Base-by-base conservation (phyloP, 345 rosid genomes). In the Hevea brasiliensis region DNA sequence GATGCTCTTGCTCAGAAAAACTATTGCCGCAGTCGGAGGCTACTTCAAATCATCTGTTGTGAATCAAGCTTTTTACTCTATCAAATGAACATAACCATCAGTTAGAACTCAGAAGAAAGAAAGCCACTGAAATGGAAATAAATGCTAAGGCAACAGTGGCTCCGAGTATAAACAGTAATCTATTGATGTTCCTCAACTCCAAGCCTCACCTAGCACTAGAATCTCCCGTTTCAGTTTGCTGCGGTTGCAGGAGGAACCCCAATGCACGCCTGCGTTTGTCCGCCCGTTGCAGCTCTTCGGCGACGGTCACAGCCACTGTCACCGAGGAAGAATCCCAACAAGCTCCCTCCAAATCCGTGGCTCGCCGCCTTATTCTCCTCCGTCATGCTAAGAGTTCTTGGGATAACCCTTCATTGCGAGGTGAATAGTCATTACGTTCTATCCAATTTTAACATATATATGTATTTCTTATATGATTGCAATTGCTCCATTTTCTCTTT, bases 361-460 rank as follows among this genome's bases (percentile, higher is more conserved):
- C 83, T 77, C 97, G 98, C 57, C 97, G 97, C 45, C 97, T 94
- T 73, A 87, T 94, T 76, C 88, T 92, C 61, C 97, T 90, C 64
- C 97, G 98, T 67, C 98, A 94, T 57, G 98, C 98, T 55, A 69
- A 94, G 83, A 94, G 97, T 74, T 94, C 97, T 64, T 89, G 93
- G 97, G 84, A 84, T 17, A 69, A 86, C 77, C 79, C 87, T 67
- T 81, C 95, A 29, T 77, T 90, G 23, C 88, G 88, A 84, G 98
- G 97, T 90, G 4, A 26, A 32, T 32, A 32, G 37, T 4, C 37
- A 32, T 53, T 8, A 27, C 58, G 27, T 23, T 44, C 6, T 1
- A 1, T 23, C 55, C 29, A 14, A 20, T 58, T 50, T 13, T 24
- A 20, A 32, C 23, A 26, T 11, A 68, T 69, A 10, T 29, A 44